Conservation (phyloP, 495 filamentous ascomycete genomes). For the Aspergillus asperescens region DNA sequence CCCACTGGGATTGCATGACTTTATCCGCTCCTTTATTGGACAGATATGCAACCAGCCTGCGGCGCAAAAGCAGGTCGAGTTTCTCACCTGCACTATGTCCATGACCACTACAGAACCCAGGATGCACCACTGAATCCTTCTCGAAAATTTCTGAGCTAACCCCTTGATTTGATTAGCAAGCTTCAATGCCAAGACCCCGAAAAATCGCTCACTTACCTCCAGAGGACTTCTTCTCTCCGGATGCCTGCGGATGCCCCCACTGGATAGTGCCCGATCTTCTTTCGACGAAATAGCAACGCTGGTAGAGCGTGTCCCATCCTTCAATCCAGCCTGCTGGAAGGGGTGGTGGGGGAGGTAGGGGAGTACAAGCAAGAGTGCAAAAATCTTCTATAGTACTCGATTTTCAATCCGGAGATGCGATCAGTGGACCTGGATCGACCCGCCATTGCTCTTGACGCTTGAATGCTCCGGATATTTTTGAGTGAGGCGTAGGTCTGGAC, state of each 20-base stretch:
- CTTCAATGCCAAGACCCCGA: background rate
- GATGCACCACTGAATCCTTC: background rate
- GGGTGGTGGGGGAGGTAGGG: background rate
- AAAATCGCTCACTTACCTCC: background rate
- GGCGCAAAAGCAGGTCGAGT: background rate
- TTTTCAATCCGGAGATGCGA: too few relatives aligned
- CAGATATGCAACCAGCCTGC: conserved; percentile 1
- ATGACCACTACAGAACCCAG: background rate
- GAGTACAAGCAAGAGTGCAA: background rate
- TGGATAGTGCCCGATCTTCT: background rate
- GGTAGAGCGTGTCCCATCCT: background rate
- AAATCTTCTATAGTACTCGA: too few relatives aligned
- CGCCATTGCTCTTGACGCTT: too few relatives aligned
- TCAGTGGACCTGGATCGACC: too few relatives aligned
- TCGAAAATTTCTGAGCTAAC: background rate
- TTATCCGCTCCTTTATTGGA: background rate
- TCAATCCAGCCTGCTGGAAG: conserved; percentile 3
- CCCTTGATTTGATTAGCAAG: background rate
- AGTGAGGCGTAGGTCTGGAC: too few relatives aligned
- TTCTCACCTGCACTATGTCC: conserved; percentile 1
- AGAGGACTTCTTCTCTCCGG: conserved; percentile 1
- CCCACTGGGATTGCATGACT: background rate
- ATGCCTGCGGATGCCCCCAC: background rate
- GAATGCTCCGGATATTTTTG: too few relatives aligned
- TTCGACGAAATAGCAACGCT: background rate